These are phyloP conservation scores for Flaveria floridana DNA, from an alignment of 140 eudicot species.

Conservation along the genomic window DNA sequence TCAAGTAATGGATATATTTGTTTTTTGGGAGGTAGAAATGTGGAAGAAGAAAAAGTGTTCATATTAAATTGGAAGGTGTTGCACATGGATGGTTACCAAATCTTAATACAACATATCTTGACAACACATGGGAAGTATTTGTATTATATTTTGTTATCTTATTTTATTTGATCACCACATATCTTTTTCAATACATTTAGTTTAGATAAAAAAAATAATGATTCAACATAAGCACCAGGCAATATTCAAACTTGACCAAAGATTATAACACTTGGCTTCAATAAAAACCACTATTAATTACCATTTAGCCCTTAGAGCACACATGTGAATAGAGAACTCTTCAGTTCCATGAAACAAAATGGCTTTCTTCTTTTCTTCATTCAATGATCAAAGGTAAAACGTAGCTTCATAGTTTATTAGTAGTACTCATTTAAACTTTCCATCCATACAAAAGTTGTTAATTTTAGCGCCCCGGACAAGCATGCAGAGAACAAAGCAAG, in stretches of 20 bases:
- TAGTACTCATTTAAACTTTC: background rate
- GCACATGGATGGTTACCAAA: conserved; percentile 10
- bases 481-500: conserved; percentile 19
- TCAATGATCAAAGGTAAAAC: no score
- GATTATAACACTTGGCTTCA: no score
- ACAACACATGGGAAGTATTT: conserved; percentile 18
- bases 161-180: background rate
- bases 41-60: background rate
- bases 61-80: background rate
- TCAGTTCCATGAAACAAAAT: no score
- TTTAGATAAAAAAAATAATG: background rate
- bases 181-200: background rate
- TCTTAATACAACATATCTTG: conserved; percentile 8
- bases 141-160: background rate
- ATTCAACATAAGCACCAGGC: background rate
- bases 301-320: no score
- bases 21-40: background rate
- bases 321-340: no score
- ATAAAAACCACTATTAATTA: no score
- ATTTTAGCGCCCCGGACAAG: background rate
- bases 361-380: no score
- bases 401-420: background rate
- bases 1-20: background rate
- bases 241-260: no score
- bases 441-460: background rate